Evolutionary conservation across 495 filamentous ascomycete species (phyloP), one percentile per base, ranked within the genome.

Genomic region (Haplographium delicatum): DNA sequence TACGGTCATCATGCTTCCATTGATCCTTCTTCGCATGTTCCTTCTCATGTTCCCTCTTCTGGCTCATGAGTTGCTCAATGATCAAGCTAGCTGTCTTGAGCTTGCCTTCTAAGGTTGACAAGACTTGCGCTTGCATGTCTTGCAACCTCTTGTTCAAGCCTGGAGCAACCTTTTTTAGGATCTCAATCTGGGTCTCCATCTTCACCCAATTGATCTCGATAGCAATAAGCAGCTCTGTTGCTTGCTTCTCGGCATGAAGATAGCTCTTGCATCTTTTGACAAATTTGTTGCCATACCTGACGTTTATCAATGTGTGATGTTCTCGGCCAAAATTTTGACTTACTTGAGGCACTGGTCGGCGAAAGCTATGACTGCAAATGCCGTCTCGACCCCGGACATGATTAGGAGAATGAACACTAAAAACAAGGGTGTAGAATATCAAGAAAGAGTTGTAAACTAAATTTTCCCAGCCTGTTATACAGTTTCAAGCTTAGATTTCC

Each of bases 281-380:
- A 10, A 57, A 37, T 22, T 52, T 52, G 3, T 23, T 25, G n/a
- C 54, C 54, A 42, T 57, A 57, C 20, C 54, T 57, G 11, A 20
- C 44, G 13, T 33, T n/a, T 19, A 34, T 3, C 7, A 41, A 19
- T 20, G 2, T 8, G 3, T 2, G 5, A 11, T 23, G 5, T 41
- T 15, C 15, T 3, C 4, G 5, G 13, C 4, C 5, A 41, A 19
- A 4, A 20, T 25, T 5, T 13, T 23, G 11, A 54, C 56, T 41
- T 27, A 57, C 49, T 47, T 57, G 23, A 47, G 27, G 23, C 41
- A 58, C 13, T 45, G 44, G 23, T 50, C 51, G 13, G 41, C 54
- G 20, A 52, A 54, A 2, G 39, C 51, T 20, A 37, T 23, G 16
- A 48, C 15, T 20, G 39, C 44, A 11, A 49, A n/a, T n/a, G n/a